Evolutionary conservation across 306 rosid species (phyloP).

Genomic region (Cucumis melo): DNA sequence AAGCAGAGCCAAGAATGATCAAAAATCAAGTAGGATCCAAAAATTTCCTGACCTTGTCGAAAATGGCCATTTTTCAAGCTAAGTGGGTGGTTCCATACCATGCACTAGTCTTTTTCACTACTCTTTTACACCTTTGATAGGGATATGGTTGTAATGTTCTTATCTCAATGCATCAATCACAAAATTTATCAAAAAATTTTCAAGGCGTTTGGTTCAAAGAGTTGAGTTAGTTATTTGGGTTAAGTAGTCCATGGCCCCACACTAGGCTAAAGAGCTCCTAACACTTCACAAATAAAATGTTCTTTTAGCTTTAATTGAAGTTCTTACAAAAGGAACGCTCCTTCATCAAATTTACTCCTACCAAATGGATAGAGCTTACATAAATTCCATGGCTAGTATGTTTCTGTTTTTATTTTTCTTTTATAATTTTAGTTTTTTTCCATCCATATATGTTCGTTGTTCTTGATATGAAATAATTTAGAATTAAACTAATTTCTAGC

Average conservation of each 20-base stretch:
- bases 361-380: neutral
- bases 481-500: too few relatives aligned
- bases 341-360: neutral
- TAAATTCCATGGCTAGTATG: neutral
- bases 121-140: neutral
- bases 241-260: too few relatives aligned
- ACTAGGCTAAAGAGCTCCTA: too few relatives aligned
- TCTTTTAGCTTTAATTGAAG: neutral
- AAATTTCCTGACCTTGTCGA: neutral
- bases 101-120: neutral
- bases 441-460: neutral
- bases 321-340: neutral
- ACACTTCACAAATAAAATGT: too few relatives aligned
- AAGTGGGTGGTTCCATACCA: neutral
- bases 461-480: neutral
- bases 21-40: neutral
- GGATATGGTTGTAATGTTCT: neutral
- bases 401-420: neutral
- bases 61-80: neutral
- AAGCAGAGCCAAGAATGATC: neutral
- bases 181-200: neutral
- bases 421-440: neutral
- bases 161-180: neutral
- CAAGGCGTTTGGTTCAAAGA: too few relatives aligned
- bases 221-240: too few relatives aligned